Evolutionary conservation across 2,329 filamentous ascomycete genomes (phyloP).

Genomic region (Aotearoamyces nothofagi): DNA sequence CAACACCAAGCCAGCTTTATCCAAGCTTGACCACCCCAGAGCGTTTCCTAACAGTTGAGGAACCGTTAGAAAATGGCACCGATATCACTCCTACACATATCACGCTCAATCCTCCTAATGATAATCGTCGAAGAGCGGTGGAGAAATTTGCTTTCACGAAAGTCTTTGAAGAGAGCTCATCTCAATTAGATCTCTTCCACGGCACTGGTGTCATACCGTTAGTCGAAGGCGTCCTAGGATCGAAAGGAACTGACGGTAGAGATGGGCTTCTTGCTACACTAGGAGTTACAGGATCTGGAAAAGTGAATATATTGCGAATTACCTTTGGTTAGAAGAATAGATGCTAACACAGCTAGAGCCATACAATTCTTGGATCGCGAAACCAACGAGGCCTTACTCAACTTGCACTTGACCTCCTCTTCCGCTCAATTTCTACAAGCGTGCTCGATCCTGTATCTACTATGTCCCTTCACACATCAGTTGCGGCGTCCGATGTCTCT

Average conservation of each 20-base stretch:
- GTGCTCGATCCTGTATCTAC: slow-evolving; percentile 47
- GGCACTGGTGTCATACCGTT: slow-evolving; percentile 61
- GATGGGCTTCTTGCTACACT: slow-evolving; percentile 85
- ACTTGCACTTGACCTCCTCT: slow-evolving; percentile 79
- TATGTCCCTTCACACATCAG: slow-evolving; percentile 52
- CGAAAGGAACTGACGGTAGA: slow-evolving; percentile 58
- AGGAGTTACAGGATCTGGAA: slow-evolving; percentile 90
- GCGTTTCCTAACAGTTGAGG: slow-evolving; percentile 68
- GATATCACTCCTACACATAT: slow-evolving; percentile 48
- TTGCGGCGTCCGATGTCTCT: slow-evolving; percentile 63
- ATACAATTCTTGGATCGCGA: slow-evolving; percentile 85
- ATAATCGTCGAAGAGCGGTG: slow-evolving; percentile 69
- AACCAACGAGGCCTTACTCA: slow-evolving; percentile 82
- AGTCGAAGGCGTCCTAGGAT: slow-evolving; percentile 67
- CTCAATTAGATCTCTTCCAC: slow-evolving; percentile 76
- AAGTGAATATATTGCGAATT: slow-evolving; percentile 37
- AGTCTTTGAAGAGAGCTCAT: slow-evolving; percentile 77
- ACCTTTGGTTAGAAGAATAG: background rate
- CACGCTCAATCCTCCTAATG: slow-evolving; percentile 65
- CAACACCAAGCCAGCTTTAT: slow-evolving; percentile 22
- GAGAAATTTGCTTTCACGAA: slow-evolving; percentile 91
- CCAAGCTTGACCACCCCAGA: slow-evolving; percentile 30
- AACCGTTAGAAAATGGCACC: slow-evolving; percentile 23
- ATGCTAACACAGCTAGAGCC: slow-evolving; percentile 46
- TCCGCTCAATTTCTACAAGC: slow-evolving; percentile 60